Evolutionary conservation across 352 stramenopile species (phyloP).

Genomic region (Globisporangium uncinulatum): DNA sequence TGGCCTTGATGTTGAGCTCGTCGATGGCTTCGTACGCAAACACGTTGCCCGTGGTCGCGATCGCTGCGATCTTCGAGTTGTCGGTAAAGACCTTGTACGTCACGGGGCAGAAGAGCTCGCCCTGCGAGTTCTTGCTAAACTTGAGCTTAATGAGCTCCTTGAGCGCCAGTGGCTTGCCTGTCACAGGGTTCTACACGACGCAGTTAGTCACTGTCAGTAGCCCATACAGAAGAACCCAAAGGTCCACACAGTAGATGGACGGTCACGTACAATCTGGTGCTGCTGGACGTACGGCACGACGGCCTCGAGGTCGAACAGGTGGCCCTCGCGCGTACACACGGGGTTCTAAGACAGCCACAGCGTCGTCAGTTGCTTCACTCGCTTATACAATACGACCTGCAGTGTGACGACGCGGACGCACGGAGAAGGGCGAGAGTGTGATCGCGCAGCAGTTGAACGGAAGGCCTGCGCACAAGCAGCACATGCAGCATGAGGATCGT

Average conservation of each 20-base stretch:
- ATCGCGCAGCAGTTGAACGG: constrained; percentile 99
- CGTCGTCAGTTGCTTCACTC: not conserved
- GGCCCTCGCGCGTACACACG: constrained; percentile 92
- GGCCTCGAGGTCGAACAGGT: constrained; percentile 97
- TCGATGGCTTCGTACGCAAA: constrained; percentile 96
- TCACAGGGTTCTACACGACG: constrained; percentile 88
- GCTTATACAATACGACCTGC: not conserved
- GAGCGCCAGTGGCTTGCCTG: constrained; percentile 81
- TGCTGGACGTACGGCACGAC: constrained; percentile 96
- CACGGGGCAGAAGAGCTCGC: constrained; percentile 89
- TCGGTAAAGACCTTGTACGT: constrained; percentile 95
- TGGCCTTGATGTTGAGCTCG: constrained; percentile 98
- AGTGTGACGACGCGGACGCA: constrained; percentile 11
- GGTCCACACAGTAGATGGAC: too few species aligned
- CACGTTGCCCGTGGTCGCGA: constrained; percentile 91
- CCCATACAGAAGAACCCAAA: not conserved
- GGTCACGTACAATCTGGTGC: constrained; percentile 82
- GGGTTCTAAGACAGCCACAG: constrained; percentile 55
- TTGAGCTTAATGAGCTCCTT: constrained; percentile 93
- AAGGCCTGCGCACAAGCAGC: constrained; percentile 47
- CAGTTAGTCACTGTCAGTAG: not conserved
- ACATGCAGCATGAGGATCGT: too few species aligned
- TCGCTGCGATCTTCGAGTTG: constrained; percentile 82
- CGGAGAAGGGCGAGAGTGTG: constrained; percentile 87
- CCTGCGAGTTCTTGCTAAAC: constrained; percentile 77